phyloP scores from a whole-genome alignment of 495 filamentous ascomycete species.

The Trichocladium uniseriatum region DNA sequence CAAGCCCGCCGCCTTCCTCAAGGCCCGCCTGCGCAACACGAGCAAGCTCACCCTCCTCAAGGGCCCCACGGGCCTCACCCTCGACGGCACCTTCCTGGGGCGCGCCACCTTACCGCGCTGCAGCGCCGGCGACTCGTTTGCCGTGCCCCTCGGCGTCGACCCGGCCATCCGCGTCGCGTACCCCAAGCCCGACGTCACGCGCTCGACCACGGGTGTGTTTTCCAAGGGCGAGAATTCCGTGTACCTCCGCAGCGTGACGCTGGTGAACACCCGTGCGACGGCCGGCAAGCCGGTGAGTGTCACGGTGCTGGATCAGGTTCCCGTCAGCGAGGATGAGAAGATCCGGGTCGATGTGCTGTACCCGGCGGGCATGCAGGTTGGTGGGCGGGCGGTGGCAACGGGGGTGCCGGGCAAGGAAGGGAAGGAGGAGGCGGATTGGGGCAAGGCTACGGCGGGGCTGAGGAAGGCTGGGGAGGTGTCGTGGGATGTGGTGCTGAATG shows the following conservation, averaged over 20 bases:
- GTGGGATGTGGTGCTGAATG: conserved; percentile 52
- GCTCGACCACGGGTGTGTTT: conserved; percentile 42
- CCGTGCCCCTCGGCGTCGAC: conserved; percentile 56
- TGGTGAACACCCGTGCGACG: conserved; percentile 50
- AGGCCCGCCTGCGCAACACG: conserved; percentile 52
- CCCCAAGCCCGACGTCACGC: conserved; percentile 49
- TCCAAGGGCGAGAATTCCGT: conserved; percentile 49
- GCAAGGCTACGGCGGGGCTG: conserved; percentile 38
- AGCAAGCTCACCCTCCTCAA: conserved; percentile 50
- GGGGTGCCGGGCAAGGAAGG: conserved; percentile 25
- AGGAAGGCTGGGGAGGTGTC: conserved; percentile 52
- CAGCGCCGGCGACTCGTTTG: conserved; percentile 52
- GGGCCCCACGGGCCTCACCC: conserved; percentile 53
- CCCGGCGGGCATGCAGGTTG: conserved; percentile 41
- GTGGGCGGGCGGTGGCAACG: conserved; percentile 34
- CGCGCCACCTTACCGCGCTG: conserved; percentile 48
- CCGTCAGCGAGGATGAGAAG: conserved; percentile 56
- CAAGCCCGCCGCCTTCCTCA: conserved; percentile 56
- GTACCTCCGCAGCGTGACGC: conserved; percentile 47
- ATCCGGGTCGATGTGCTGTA: conserved; percentile 44
- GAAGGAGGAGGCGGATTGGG: conserved; percentile 33
- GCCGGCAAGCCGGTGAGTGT: conserved; percentile 41
- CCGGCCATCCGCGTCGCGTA: conserved; percentile 53
- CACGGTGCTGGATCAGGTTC: conserved; percentile 56
- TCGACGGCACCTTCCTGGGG: conserved; percentile 61